Conservation (phyloP, 805 yeast genomes). For the Suhomyces xylopsoci region DNA sequence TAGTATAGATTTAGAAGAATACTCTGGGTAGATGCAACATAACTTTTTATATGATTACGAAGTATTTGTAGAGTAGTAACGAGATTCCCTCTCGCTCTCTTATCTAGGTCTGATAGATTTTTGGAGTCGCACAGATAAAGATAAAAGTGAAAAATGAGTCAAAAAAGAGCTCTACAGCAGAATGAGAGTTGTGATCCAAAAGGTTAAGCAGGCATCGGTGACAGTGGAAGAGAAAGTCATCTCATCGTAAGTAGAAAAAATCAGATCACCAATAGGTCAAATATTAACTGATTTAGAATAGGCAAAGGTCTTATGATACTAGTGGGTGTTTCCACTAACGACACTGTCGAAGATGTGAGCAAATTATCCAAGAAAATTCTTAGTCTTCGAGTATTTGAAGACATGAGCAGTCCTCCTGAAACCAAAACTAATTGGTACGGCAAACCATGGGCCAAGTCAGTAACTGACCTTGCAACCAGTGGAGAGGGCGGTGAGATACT, state of each 20-base stretch:
- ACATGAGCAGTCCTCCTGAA: slow-evolving; percentile 43
- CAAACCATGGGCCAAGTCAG: slow-evolving; percentile 70
- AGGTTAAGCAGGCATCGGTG: slow-evolving; percentile 86
- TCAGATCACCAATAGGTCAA: neutral
- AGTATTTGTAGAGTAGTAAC: neutral
- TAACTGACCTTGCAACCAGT: slow-evolving; percentile 41
- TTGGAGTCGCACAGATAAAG: neutral
- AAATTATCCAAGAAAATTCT: slow-evolving; percentile 66
- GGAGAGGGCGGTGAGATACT: slow-evolving; percentile 57
- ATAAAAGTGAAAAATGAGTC: neutral
- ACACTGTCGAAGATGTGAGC: slow-evolving; percentile 69
- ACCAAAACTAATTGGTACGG: slow-evolving; percentile 47
- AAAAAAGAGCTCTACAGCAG: neutral
- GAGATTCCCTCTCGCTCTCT: neutral
- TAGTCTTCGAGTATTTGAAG: slow-evolving; percentile 71
- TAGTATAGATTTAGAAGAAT: neutral
- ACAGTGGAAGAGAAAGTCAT: slow-evolving; percentile 69
- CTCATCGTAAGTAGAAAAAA: slow-evolving; percentile 47
- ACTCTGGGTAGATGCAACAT: neutral
- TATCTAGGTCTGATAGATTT: neutral
- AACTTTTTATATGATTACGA: too few species aligned
- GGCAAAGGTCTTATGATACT: slow-evolving; percentile 72
- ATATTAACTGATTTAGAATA: slow-evolving; percentile 34
- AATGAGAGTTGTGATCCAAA: slow-evolving; percentile 90
- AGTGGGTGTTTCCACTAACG: slow-evolving; percentile 80